These are phyloP conservation scores for Bipolaris bicolor DNA, from an alignment of 2,329 filamentous ascomycete genomes.

Conservation along the genomic window DNA sequence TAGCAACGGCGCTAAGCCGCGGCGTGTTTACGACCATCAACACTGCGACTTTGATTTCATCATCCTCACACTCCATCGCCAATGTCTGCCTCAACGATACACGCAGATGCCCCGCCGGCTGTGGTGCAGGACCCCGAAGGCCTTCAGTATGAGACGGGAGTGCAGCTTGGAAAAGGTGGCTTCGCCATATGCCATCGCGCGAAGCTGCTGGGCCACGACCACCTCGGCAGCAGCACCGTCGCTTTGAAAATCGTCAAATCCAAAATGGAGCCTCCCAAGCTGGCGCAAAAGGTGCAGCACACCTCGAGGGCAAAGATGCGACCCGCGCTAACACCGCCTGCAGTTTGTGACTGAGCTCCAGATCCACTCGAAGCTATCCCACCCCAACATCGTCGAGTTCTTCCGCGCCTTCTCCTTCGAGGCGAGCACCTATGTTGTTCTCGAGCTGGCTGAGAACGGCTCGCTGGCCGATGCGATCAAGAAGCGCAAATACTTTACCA, in stretches of 20 bases:
- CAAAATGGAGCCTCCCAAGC: slow-evolving; percentile 77
- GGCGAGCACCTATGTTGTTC: slow-evolving; percentile 87
- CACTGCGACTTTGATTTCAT: slow-evolving; percentile 31
- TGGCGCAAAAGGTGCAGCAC: slow-evolving; percentile 77
- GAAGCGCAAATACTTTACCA: slow-evolving; percentile 84
- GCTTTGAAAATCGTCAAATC: slow-evolving; percentile 85
- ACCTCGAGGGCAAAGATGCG: background rate
- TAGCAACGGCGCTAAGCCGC: slow-evolving; percentile 19
- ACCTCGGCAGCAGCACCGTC: slow-evolving; percentile 68
- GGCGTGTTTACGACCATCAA: slow-evolving; percentile 25
- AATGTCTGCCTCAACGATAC: slow-evolving; percentile 54
- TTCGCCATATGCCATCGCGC: slow-evolving; percentile 83
- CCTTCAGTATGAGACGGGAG: slow-evolving; percentile 74
- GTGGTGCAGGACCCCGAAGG: slow-evolving; percentile 73
- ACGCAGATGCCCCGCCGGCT: slow-evolving; percentile 58
- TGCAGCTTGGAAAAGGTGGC: slow-evolving; percentile 78
- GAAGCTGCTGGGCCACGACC: slow-evolving; percentile 62
- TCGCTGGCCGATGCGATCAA: slow-evolving; percentile 98
- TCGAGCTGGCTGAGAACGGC: slow-evolving; percentile 93
- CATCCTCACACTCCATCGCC: slow-evolving; percentile 34
- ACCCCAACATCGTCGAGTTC: slow-evolving; percentile 95
- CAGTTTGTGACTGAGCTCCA: slow-evolving; percentile 84
- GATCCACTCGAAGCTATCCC: slow-evolving; percentile 97
- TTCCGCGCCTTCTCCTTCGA: slow-evolving; percentile 91
- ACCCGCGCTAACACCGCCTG: slow-evolving; percentile 29